Base-by-base conservation (phyloP, 225 moss, liverwort and hornwort species). In the Polytrichum commune region DNA sequence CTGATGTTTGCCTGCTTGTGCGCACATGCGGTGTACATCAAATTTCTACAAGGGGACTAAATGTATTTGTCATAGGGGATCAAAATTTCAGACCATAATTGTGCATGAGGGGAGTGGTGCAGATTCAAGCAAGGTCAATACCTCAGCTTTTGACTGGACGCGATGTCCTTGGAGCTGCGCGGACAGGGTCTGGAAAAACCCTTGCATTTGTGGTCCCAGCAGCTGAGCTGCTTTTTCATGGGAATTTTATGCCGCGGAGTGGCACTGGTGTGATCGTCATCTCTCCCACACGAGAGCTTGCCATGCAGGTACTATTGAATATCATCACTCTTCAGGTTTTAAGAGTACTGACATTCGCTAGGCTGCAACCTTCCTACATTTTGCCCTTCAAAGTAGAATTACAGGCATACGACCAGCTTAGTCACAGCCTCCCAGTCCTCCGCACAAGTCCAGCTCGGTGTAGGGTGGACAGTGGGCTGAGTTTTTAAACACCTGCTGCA, bases 151-250 rank as follows among this genome's bases (percentile, higher is more conserved):
- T 98, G 84, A 78, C 88, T 18, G 97, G 97, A 33, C 87, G 95
- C 63, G 95, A 98, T 74, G 79, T 98, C 67, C 84, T 98, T 18
- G 97, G 97, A 73, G 94, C 97, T 74, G 97, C 97, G 35, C 85
- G 97, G 75, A 98, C 97, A 33, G 97, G 97, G 27, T 98, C 95
- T 56, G 97, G 97, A 46, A 98, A 98, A 66, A 98, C 95, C 5
- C 90, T 98, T 24, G 72, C 95, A 0, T 98, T 98, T 54, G 77
- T 98, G 46, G 90, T 95, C 13, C 95, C 97, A 30, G 97, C 97
- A 16, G 82, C 82, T 0, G 97, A 98, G 79, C 81, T 93, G 75
- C 89, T 98, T 0, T 95, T 87, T 64, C 95, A 95, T 72, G 95
- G 79, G 6, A 89, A 91, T 33, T 98, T 95, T 4, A 95, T 93